A percentile compares a stretch with the other conserved stretches of the same genome.
These are phyloP conservation scores for Thelonectria olida DNA, from an alignment of 2,329 filamentous ascomycete genomes.

Conservation along the genomic window DNA sequence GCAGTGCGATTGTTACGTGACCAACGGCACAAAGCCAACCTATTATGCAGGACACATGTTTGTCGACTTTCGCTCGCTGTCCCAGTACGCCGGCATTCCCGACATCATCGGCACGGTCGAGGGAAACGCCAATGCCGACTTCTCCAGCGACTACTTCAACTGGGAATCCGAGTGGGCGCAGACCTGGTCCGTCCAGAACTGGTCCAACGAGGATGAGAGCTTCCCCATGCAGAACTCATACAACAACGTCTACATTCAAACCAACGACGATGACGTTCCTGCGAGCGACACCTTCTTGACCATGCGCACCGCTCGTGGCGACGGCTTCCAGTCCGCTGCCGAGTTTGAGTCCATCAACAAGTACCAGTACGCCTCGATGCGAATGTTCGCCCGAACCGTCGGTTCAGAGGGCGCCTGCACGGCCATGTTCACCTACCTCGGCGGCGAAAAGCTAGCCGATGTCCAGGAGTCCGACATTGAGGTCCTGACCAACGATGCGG, in stretches of 20 bases:
- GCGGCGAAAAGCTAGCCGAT: conserved; percentile 42
- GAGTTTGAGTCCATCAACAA: conserved; percentile 53
- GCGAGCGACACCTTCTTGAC: conserved; percentile 53
- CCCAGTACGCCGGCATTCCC: conserved; percentile 42
- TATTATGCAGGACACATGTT: conserved; percentile 41
- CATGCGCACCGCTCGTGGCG: conserved; percentile 54
- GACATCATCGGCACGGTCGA: conserved; percentile 39
- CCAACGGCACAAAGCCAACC: conserved; percentile 33
- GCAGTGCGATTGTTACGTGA: conserved; percentile 44
- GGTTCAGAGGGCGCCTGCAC: conserved; percentile 59
- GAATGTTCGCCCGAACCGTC: conserved; percentile 58
- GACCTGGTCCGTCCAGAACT: conserved; percentile 49
- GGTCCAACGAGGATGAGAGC: conserved; percentile 48
- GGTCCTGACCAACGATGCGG: conserved; percentile 56
- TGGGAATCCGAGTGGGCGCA: conserved; percentile 42
- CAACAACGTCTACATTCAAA: conserved; percentile 56
- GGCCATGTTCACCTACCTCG: conserved; percentile 61
- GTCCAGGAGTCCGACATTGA: conserved; percentile 63
- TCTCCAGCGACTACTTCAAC: conserved; percentile 49
- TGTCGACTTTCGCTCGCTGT: conserved; percentile 44
- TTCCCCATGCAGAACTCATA: conserved; percentile 49
- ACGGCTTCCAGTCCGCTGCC: conserved; percentile 53
- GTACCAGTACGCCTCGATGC: conserved; percentile 46
- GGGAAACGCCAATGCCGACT: conserved; percentile 43
- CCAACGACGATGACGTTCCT: conserved; percentile 44